Evolutionary conservation across 352 stramenopile species (phyloP).

Genomic region (Globisporangium radiosum): DNA sequence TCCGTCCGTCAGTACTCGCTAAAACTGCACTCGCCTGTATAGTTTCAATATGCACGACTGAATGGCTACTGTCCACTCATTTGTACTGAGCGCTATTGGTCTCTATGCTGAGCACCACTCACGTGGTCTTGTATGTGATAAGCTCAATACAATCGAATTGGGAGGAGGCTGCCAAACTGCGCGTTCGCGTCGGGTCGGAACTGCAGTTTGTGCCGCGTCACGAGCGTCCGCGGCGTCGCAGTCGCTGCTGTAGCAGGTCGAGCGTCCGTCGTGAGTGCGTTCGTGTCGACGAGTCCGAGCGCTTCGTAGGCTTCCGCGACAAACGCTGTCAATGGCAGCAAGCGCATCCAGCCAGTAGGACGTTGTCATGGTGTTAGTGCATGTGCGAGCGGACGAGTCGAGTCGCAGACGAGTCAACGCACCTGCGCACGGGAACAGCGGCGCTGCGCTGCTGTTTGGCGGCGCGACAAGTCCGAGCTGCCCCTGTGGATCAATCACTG

Average conservation of each 20-base stretch:
- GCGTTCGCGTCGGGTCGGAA: conserved; percentile 28
- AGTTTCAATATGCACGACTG: no score
- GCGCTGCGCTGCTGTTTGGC: neutral
- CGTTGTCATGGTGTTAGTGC: no score
- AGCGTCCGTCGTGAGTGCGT: conserved; percentile 23
- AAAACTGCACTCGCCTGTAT: no score
- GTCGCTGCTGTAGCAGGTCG: conserved; percentile 23
- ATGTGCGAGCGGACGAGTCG: no score
- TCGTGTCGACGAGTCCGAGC: conserved; percentile 48
- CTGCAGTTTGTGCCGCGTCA: conserved; percentile 25
- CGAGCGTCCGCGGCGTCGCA: conserved; percentile 44
- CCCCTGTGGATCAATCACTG: conserved; percentile 35
- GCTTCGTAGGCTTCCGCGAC: conserved; percentile 63
- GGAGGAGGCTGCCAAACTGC: conserved; percentile 47
- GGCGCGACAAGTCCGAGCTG: conserved; percentile 2
- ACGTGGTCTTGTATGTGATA: no score
- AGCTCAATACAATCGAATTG: conserved; percentile 47
- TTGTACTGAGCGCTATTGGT: conserved; percentile 6
- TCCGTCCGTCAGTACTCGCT: no score
- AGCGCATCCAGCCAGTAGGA: no score
- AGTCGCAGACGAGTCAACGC: conserved; percentile 1
- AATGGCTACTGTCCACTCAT: neutral
- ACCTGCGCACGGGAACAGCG: conserved; percentile 49
- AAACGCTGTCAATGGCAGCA: conserved; percentile 26
- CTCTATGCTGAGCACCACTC: neutral